Base-by-base conservation (phyloP, 1,284 basidiomycete species). In the Marasmius fiardii region DNA sequence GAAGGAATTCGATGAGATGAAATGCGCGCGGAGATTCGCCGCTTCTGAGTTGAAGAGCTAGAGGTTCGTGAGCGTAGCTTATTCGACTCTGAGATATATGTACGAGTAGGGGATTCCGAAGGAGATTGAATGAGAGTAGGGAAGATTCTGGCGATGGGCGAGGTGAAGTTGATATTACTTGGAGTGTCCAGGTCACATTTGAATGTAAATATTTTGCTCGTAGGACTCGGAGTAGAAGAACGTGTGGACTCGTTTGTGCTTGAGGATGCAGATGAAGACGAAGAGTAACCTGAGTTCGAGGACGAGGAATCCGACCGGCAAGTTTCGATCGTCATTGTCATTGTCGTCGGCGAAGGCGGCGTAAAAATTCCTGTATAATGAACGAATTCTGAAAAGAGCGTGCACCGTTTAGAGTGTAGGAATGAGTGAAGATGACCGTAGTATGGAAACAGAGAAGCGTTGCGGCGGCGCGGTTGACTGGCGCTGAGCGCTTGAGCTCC, bases 1-100 rank as follows among this genome's bases (percentile, higher is more conserved):
- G 39, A 20, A 41, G 39, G n/a, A 20, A 14, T 16, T 4, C 39
- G 39, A 41, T 7, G 3, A 7, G 20, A 18, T 2, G 39, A 41
- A 18, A n/a, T n/a, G 35, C 35, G 35, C 3, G n/a, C 5, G n/a
- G 5, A 37, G 12, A 16, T 14, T 18, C 39, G 39, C 20, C 20
- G 16, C 39, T 20, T 41, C 7, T 41, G 39, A 20, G 11, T 16
- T 20, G n/a, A 41, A 20, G 7, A 41, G 39, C n/a, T 41, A 7
- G 39, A 18, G 16, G 39, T 7, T n/a, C 39, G 39, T 2, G 39
- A 41, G 7, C 20, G 39, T 41, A 10, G 39, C 20, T 41, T 41
- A 20, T n/a, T 41, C n/a, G 39, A 61, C 61, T 54, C 68, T 67
- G 60, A 76, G 74, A 63, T 78, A 77, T 41, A 75, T 77, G 35